Evolutionary conservation across 2,329 filamentous ascomycete genomes (phyloP), one percentile per base, ranked within the genome.

Genomic region (Aspergillus calidoustus): DNA sequence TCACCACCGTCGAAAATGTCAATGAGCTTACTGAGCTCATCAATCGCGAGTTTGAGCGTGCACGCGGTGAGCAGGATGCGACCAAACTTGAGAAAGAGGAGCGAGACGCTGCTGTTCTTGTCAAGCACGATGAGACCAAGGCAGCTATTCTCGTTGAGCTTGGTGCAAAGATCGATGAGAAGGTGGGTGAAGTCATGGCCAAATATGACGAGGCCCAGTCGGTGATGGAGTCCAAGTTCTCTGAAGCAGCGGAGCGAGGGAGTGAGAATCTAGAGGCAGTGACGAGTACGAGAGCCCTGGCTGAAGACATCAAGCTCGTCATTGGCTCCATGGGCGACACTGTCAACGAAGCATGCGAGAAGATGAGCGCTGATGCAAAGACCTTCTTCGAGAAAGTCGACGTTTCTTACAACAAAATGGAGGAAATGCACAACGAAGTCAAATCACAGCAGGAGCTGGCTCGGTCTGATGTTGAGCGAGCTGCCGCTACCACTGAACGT

Each of bases 171-270:
- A 80, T 89, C 44, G 87, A 97, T 64, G 90, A 93, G 71, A 93
- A 92, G 73, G 87, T 97, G 68, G 86, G 86, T 61, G 91, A 93
- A 57, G 83, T 99, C 25, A 87, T 96, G 74, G 82, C 85, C 68
- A 97, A 96, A 75, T 96, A 97, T 71, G 93, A 97, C 59, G 92
- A 95, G 63, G 89, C 93, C 65, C 91, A 96, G 71, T 80, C 85
- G 22, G 82, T 87, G 7, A 84, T 92, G 31, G 91, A 96, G 49
- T 89, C 91, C 52, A 91, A 91, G 69, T 86, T 88, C 53, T 88
- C 89, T 66, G 85, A 89, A 38, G 87, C 88, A 57, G 92, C 94
- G 68, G 89, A 91, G 66, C 89, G 91, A 61, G 88, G 91, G 34
- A 79, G 85, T 38, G 86, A 90, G 66, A 88, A 93, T 64, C 87